phyloP scores from a whole-genome alignment of 2,329 filamentous ascomycete species.

The Hypoxylon sp. region DNA sequence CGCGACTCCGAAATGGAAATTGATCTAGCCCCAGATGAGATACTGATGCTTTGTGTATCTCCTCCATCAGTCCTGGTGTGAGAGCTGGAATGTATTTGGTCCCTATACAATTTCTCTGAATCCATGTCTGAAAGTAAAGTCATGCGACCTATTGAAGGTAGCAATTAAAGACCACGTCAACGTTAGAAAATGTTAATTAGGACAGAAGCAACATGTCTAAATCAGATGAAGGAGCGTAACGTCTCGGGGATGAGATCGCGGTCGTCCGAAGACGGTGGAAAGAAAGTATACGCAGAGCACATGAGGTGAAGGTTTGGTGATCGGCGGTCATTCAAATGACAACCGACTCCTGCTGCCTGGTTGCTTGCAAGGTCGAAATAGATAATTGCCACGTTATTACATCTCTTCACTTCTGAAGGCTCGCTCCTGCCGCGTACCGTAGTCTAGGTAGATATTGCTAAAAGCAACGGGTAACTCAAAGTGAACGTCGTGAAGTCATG shows the following conservation, averaged over 20 bases:
- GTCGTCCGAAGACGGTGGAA: conserved; percentile 17
- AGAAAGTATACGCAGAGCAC: neutral
- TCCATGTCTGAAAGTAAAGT: conserved; percentile 23
- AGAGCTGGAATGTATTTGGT: neutral
- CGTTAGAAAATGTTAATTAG: neutral
- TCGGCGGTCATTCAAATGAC: neutral
- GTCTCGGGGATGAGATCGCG: neutral
- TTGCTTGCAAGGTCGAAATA: neutral
- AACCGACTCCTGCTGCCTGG: conserved; percentile 4
- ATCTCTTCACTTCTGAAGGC: conserved; percentile 14
- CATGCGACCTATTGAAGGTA: neutral
- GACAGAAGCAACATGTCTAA: conserved; percentile 20
- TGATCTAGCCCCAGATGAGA: conserved; percentile 28
- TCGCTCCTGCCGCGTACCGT: no score
- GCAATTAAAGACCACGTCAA: neutral
- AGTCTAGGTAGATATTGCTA: neutral
- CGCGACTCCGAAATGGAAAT: conserved; percentile 36
- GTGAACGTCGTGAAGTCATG: neutral
- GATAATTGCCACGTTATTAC: conserved; percentile 21
- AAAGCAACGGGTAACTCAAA: neutral
- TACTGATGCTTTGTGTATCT: conserved; percentile 35
- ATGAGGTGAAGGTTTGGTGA: conserved; percentile 3
- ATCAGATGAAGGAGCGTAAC: neutral
- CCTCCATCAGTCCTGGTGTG: conserved; percentile 22
- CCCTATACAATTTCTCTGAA: conserved; percentile 15